Base-by-base conservation (phyloP, 1,139 yeast genomes). In the Pichia sp. region DNA sequence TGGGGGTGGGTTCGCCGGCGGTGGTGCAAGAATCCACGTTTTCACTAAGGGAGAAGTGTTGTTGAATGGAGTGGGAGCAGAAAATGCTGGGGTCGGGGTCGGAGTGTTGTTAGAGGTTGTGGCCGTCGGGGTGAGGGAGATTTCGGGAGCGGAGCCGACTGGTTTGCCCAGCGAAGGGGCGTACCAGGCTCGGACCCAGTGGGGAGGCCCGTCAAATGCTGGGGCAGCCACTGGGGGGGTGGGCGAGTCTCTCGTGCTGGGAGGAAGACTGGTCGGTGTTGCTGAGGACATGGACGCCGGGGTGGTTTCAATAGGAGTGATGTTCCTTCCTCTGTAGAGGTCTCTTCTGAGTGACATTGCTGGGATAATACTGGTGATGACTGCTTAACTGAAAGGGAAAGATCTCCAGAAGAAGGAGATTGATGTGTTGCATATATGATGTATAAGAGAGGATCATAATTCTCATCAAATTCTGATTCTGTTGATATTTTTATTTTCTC, bases 171-270 rank as follows among this genome's bases (percentile, higher is more conserved):
- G 16, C 3, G 63, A 56, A 3, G 72, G 72, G 25, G 60, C 61
- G 48, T 58, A 64, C 71, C 71, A 68, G 43, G 61, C 68, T 43
- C 67, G 56, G 26, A 57, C 60, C 72, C 72, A 68, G 49, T 62
- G 68, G 42, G 38, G 38, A 20, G 24, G 38, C 2, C 56, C 66
- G 3, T 61, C 63, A 12, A 22, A 22, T n/a, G 22, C 40, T 24
- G 40, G 20, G 29, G 16, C 11, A 7, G 15, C 30, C n/a, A n/a
- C n/a, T 3, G 12, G n/a, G 29, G 52, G 15, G 2, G 15, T 11
- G 3, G 20, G 25, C 3, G 25, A 20, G 29, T 51, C 51, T 56
- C 4, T 29, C 8, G 42, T 11, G 13, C 32, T 35, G 38, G 38
- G n/a, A 2, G 24, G 24, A 7, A 35, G 5, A 11, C 38, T 40